Conservation (phyloP, 441 rosid genomes). For the Capsella rubella region DNA sequence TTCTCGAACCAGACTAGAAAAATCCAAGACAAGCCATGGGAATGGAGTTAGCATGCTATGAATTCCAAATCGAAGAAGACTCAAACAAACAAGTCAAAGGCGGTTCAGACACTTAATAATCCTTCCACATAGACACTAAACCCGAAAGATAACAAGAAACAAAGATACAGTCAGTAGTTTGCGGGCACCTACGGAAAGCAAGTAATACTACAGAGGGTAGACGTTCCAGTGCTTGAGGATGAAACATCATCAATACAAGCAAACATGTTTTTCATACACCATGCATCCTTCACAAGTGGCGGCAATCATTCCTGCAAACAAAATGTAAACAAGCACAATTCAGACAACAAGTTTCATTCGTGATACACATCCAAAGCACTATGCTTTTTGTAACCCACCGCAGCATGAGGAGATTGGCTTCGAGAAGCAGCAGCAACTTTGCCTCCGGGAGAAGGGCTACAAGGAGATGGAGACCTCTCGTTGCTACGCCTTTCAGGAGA, state of each 20-base stretch:
- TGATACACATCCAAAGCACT: slow-evolving; percentile 5
- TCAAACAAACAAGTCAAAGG: slow-evolving; percentile 18
- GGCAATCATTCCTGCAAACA: slow-evolving; percentile 43
- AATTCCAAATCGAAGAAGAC: slow-evolving; percentile 12
- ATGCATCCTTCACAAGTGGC: slow-evolving; percentile 16
- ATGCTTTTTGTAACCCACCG: slow-evolving; percentile 49
- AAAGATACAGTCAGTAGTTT: slow-evolving; percentile 33
- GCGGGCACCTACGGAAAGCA: slow-evolving; percentile 45
- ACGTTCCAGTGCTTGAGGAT: slow-evolving; percentile 38
- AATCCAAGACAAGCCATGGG: slow-evolving; percentile 51
- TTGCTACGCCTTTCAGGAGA: slow-evolving; percentile 56
- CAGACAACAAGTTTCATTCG: slow-evolving; percentile 9
- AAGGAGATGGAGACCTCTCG: slow-evolving; percentile 54
- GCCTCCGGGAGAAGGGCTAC: slow-evolving; percentile 52
- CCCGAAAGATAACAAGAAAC: slow-evolving; percentile 22
- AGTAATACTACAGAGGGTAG: slow-evolving; percentile 46
- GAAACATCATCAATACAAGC: slow-evolving; percentile 40
- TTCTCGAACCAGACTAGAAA: slow-evolving; percentile 77
- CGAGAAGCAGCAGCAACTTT: slow-evolving; percentile 40
- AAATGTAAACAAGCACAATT: slow-evolving; percentile 15
- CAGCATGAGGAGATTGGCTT: slow-evolving; percentile 59
- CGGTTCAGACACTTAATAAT: slow-evolving; percentile 22
- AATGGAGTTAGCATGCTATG: slow-evolving; percentile 30
- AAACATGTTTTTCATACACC: slow-evolving; percentile 39
- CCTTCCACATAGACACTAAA: slow-evolving; percentile 32